phyloP scores from a whole-genome alignment of 148 eudicot genomes.

The Rhododendron kiyosumense region DNA sequence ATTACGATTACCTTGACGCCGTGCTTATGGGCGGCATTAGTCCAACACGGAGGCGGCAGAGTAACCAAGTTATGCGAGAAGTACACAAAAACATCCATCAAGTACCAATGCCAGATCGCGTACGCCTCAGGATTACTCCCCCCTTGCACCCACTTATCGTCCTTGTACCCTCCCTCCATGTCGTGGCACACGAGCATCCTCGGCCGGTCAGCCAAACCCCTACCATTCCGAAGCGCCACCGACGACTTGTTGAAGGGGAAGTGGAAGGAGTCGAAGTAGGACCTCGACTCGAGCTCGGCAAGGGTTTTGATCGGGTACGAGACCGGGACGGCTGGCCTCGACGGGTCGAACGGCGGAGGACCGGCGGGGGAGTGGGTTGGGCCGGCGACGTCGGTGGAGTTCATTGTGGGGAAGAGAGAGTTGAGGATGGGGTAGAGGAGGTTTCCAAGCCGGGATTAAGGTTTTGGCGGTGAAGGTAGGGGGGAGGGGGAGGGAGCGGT shows the following conservation, averaged over 20 bases:
- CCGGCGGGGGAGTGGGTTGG: constrained; percentile 9
- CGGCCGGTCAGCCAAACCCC: constrained; percentile 36
- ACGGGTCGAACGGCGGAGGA: constrained; percentile 51
- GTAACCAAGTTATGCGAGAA: constrained; percentile 88
- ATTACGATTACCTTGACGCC: constrained; percentile 62
- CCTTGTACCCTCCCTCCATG: constrained; percentile 83
- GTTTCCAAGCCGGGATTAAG: constrained; percentile 27
- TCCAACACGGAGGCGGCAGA: constrained; percentile 90
- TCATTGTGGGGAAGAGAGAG: constrained; percentile 12
- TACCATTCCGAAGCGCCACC: constrained; percentile 16
- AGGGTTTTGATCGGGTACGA: constrained; percentile 72
- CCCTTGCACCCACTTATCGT: constrained; percentile 87
- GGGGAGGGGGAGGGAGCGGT: constrained; percentile 8
- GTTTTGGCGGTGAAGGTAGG: constrained; percentile 36
- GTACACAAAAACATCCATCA: constrained; percentile 89
- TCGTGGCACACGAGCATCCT: constrained; percentile 86
- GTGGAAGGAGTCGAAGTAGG: constrained; percentile 69
- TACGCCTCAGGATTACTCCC: constrained; percentile 63
- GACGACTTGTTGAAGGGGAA: constrained; percentile 55
- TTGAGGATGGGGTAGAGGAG: constrained; percentile 18
- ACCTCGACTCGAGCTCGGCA: constrained; percentile 62
- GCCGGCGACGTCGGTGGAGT: neutral
- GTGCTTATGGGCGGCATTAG: constrained; percentile 80
- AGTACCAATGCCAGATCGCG: constrained; percentile 93
- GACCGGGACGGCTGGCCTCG: constrained; percentile 46